Percentiles rank a stretch among this genome's conserved stretches.
Evolutionary conservation across 306 rosid species (phyloP).

Genomic region (Ceratonia siliqua): DNA sequence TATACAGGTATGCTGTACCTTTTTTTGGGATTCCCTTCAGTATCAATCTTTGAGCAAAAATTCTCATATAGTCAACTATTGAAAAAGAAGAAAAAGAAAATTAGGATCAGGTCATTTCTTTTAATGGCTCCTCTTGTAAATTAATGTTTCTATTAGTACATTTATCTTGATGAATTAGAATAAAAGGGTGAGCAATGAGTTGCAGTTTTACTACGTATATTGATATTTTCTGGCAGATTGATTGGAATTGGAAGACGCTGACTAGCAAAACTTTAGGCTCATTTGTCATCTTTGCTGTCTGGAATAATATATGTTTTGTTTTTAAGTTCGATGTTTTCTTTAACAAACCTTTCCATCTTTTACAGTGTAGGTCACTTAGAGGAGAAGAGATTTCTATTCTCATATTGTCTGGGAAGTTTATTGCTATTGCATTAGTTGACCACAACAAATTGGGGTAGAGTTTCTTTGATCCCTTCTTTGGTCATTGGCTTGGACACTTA

Average conservation of each 20-base stretch:
- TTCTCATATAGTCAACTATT: constrained; percentile 16
- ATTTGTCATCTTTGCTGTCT: constrained; percentile 12
- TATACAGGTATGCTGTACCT: constrained; percentile 64
- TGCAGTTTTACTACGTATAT: constrained; percentile 13
- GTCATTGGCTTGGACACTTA: constrained; percentile 21
- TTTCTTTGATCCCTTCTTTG: constrained; percentile 22
- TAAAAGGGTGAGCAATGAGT: constrained; percentile 16
- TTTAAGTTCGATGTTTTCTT: constrained; percentile 13
- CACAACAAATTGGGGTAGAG: constrained; percentile 78
- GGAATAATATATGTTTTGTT: constrained; percentile 19
- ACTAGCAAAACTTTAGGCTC: constrained; percentile 5
- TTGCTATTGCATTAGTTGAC: constrained; percentile 90
- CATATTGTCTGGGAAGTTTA: constrained; percentile 77
- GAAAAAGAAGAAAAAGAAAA: constrained; percentile 24
- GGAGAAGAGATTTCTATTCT: constrained; percentile 66
- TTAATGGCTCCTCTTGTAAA: not conserved
- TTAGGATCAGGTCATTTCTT: constrained; percentile 4
- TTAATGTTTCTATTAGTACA: not conserved
- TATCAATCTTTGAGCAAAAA: constrained; percentile 5
- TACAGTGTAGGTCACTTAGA: constrained; percentile 87
- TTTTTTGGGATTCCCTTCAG: constrained; percentile 24
- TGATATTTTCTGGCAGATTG: constrained; percentile 23
- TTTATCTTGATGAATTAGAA: constrained; percentile 18
- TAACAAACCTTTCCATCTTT: constrained; percentile 42
- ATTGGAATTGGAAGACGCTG: constrained; percentile 31